Base-by-base conservation (phyloP, 208 protist genomes). In the Wallacemonas sp. region DNA sequence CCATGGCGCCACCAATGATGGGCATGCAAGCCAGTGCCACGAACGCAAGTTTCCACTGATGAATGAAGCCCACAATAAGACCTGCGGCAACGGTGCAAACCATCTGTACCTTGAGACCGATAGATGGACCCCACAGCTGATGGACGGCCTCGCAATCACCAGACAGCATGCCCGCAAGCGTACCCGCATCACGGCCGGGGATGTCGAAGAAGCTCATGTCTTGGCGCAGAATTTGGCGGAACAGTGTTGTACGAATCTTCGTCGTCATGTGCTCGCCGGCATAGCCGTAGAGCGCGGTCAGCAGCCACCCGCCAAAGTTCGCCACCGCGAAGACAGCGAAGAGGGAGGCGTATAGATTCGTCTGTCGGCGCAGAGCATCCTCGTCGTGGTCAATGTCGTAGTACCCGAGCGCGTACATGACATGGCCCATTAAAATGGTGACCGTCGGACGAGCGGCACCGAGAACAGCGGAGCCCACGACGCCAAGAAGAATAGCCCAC, bases 171-270 rank as follows among this genome's bases (percentile, higher is more conserved):
- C 79, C 79, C 6, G 79, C 66, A n/a, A 94, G 74, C 3, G 73
- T 78, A 22, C 84, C 87, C 5, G 87, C 72, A 47, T 94, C 87
- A 24, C 82, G 76, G 2, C 80, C 75, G 2, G 79, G 82, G 41
- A 75, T 88, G 63, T 95, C 88, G 54, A 93, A 95, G 72, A 93
- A 95, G 71, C 58, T 87, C 79, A 90, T 88, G 66, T 95, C 88
- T 62, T 95, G 88, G 1, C 84, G 79, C 11, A 94, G 59, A 26
- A 94, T 88, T 47, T 87, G 73, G n/a, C 60, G 64, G 62, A 91
- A 87, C 2, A 94, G 77, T 62, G 79, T 66, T 2, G 75, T 71
- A 49, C 87, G 84, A 17, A 94, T 64, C 49, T 72, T 65, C 46
- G 79, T 85, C 27, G 87, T 94, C 38, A 94, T 58, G 56, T 79